phyloP scores from a whole-genome alignment of 192 early-diverging fungal species.

The Endogone sp. region DNA sequence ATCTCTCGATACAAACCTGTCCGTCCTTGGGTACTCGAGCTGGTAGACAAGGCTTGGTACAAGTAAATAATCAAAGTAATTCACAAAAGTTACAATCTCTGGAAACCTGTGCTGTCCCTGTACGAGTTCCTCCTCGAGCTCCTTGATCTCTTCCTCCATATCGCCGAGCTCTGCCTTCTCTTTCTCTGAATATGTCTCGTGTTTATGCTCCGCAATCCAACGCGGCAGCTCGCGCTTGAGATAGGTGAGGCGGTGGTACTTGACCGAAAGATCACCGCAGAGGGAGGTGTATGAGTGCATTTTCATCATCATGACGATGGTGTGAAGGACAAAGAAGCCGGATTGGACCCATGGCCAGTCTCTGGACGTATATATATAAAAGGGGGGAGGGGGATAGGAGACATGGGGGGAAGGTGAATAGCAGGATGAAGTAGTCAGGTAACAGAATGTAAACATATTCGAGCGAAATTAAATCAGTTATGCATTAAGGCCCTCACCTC shows the following conservation, averaged over 20 bases:
- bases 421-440: no score
- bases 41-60: constrained; percentile 93
- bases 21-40: constrained; percentile 87
- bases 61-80: constrained; percentile 85
- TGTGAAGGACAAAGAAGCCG: constrained; percentile 82
- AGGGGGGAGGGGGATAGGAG: constrained; percentile 27
- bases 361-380: constrained; percentile 39
- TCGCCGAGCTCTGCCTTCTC: constrained; percentile 8
- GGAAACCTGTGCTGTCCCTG: constrained; percentile 65
- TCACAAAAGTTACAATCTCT: constrained; percentile 71
- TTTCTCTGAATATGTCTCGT: not conserved
- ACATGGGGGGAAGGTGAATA: constrained; percentile 30
- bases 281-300: constrained; percentile 88
- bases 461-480: no score
- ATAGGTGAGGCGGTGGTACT: constrained; percentile 25
- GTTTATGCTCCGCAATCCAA: constrained; percentile 11
- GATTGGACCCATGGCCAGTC: constrained; percentile 91
- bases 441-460: no score
- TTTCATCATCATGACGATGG: constrained; percentile 94
- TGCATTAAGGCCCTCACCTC: no score
- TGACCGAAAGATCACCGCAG: constrained; percentile 69
- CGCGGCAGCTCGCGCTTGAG: constrained; percentile 24
- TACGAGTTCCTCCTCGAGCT: constrained; percentile 52
- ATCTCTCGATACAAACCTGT: constrained; percentile 38
- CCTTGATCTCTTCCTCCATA: constrained; percentile 38